Base-by-base conservation (phyloP, 768 basidiomycete species). In the Lentinula lateritia region DNA sequence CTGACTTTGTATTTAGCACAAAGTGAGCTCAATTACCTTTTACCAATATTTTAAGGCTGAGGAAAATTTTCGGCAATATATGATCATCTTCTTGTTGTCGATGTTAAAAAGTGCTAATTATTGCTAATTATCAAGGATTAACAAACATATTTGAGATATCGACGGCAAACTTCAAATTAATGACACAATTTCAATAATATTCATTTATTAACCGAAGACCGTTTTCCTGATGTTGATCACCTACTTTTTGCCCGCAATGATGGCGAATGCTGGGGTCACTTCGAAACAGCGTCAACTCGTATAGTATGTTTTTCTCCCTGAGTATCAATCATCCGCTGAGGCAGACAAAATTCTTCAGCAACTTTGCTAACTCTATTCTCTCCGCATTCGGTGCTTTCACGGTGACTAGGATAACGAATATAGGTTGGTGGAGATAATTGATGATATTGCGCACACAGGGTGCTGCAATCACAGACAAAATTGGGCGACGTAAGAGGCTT, bases 291-390 rank as follows among this genome's bases (percentile, higher is more conserved):
- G 56, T 23, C 67, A 68, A 28, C 68, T 67, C 28, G 65, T 70
- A 35, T 70, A 68, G 68, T 69, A 55, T 10, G 65, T 52, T 20
- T 28, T 35, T 42, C 23, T 20, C 7, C 12, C 43, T 20, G 53
- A 18, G 6, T 52, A 16, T n/a, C 23, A 12, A 18, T 16, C n/a
- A 15, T 20, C 15, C 9, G 8, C 5, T n/a, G 18, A 36, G 12
- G 15, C 39, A 23, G 23, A 60, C 20, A 39, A 9, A 10, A 18
- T 46, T 6, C 8, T 52, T 35, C 18, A 69, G 68, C 61, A 70
- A 70, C 45, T 70, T 70, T 48, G 69, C 68, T 6, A 68, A 70
- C 58, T 67, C 69, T 5, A 63, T 70, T 56, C 64, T 70, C 28
- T 69, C 68, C 1, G 68, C 68, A 1, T 67, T 69, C 48, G 69